Percentiles rank a stretch among this genome's conserved stretches.
These are phyloP conservation scores for Teunomyces kruisii DNA, from an alignment of 805 yeast species.

Conservation along the genomic window DNA sequence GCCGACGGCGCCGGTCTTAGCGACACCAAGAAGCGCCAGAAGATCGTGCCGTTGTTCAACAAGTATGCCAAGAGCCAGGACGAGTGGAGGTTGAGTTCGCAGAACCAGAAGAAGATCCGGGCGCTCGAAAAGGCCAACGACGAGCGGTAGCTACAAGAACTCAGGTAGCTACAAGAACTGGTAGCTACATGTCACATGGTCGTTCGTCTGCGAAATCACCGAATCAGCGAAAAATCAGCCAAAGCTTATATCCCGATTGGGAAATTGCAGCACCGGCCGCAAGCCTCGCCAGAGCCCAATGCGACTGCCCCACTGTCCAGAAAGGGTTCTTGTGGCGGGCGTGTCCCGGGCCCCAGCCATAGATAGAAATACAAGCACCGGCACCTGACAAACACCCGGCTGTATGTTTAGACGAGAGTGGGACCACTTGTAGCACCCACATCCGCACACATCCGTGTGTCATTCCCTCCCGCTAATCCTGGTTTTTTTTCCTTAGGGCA, in stretches of 20 bases:
- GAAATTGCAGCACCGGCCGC: background rate
- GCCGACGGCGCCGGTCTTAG: conserved; percentile 52
- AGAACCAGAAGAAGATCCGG: conserved; percentile 26
- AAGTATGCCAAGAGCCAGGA: conserved; percentile 58
- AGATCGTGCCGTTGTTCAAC: conserved; percentile 72
- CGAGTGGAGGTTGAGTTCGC: conserved; percentile 71
- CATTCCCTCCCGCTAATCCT: background rate
- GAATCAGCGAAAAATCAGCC: too few species aligned
- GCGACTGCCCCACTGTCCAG: too few species aligned
- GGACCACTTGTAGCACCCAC: too few species aligned
- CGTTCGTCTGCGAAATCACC: too few species aligned
- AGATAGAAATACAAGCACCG: background rate
- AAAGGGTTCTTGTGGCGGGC: too few species aligned
- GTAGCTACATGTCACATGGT: too few species aligned
- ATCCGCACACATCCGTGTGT: background rate
- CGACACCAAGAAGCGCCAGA: conserved; percentile 55
- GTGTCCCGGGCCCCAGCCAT: too few species aligned
- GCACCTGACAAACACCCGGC: background rate
- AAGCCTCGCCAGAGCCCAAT: too few species aligned
- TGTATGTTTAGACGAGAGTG: background rate
- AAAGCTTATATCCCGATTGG: background rate
- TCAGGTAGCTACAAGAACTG: too few species aligned
- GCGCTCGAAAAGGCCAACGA: conserved; percentile 18
- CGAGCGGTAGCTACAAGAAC: too few species aligned
- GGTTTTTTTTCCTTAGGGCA: too few species aligned